Evolutionary conservation across 2,329 filamentous ascomycete species (phyloP).

Genomic region (Cercospora canescens): DNA sequence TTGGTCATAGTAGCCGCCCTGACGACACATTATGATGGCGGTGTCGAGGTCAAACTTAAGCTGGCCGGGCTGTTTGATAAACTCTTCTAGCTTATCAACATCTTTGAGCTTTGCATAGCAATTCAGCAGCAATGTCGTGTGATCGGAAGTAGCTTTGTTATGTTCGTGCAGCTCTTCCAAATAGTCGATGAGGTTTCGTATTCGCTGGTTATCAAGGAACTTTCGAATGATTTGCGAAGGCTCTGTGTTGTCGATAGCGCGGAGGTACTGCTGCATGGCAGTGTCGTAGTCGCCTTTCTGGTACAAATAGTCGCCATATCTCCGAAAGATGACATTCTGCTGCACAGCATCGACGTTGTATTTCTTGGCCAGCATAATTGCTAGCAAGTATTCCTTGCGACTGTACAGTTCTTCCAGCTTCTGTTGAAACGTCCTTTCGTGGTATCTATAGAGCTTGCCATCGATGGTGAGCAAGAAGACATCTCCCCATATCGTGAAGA

Average conservation of each 20-base stretch:
- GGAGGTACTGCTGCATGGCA: constrained; percentile 98
- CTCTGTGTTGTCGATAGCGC: constrained; percentile 93
- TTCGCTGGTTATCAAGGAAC: constrained; percentile 95
- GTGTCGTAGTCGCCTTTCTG: constrained; percentile 95
- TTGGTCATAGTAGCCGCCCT: constrained; percentile 95
- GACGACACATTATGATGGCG: constrained; percentile 94
- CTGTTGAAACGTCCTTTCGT: constrained; percentile 86
- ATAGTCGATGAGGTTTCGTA: constrained; percentile 96
- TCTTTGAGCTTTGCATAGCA: constrained; percentile 99
- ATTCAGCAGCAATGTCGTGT: constrained; percentile 91
- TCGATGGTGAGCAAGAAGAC: constrained; percentile 88
- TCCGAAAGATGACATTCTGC: constrained; percentile 88
- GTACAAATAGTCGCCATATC: constrained; percentile 91
- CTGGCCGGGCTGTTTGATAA: constrained; percentile 93
- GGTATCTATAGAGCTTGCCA: constrained; percentile 87
- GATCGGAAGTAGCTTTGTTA: constrained; percentile 87
- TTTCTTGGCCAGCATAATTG: constrained; percentile 90
- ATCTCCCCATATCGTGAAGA: constrained; percentile 88
- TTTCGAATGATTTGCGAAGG: constrained; percentile 96
- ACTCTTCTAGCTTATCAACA: constrained; percentile 90
- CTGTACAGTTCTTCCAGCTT: constrained; percentile 93
- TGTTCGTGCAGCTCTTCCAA: constrained; percentile 95
- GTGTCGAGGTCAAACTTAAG: constrained; percentile 97
- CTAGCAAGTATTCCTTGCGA: constrained; percentile 85
- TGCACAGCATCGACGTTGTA: constrained; percentile 76